A percentile compares a stretch with the other conserved stretches of the same genome.
Evolutionary conservation across 2,329 filamentous ascomycete species (phyloP).

Genomic region (Trematosphaeria pertusa): DNA sequence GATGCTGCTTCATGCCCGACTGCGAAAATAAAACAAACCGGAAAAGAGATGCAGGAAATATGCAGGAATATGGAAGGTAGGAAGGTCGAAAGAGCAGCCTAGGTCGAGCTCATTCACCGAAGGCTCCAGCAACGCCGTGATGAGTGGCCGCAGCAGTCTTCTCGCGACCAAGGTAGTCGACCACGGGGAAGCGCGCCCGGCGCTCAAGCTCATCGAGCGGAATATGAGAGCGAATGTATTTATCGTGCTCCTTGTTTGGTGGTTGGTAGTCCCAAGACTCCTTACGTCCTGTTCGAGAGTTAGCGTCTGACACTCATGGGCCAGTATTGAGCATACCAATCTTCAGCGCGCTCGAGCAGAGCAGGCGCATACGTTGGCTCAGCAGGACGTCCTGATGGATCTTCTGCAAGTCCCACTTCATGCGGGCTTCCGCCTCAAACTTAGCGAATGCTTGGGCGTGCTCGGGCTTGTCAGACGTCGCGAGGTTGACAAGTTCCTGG

Average conservation of each 20-base stretch:
- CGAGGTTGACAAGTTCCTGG: conserved; percentile 77
- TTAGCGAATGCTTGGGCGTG: conserved; percentile 56
- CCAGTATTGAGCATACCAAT: conserved; percentile 59
- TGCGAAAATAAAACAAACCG: no score
- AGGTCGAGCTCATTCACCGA: conserved; percentile 34
- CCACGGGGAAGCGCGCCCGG: conserved; percentile 72
- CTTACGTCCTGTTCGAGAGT: conserved; percentile 26
- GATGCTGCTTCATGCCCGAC: no score
- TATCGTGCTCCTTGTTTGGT: conserved; percentile 70
- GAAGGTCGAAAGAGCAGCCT: background rate
- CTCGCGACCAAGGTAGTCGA: conserved; percentile 53
- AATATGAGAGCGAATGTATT: conserved; percentile 81
- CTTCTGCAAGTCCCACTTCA: conserved; percentile 79
- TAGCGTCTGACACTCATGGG: conserved; percentile 7
- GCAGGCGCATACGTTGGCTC: conserved; percentile 78
- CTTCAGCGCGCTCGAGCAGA: conserved; percentile 82
- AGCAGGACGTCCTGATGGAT: conserved; percentile 77
- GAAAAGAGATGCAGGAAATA: no score
- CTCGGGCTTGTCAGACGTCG: conserved; percentile 48
- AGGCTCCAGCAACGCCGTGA: conserved; percentile 45
- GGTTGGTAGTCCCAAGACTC: conserved; percentile 89
- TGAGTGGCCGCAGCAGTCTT: conserved; percentile 41
- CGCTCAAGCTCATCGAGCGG: conserved; percentile 82
- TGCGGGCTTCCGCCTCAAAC: conserved; percentile 75
- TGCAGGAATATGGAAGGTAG: no score